Conservation (phyloP, 108 stramenopile species). For the Halocafeteria seosinensis region DNA sequence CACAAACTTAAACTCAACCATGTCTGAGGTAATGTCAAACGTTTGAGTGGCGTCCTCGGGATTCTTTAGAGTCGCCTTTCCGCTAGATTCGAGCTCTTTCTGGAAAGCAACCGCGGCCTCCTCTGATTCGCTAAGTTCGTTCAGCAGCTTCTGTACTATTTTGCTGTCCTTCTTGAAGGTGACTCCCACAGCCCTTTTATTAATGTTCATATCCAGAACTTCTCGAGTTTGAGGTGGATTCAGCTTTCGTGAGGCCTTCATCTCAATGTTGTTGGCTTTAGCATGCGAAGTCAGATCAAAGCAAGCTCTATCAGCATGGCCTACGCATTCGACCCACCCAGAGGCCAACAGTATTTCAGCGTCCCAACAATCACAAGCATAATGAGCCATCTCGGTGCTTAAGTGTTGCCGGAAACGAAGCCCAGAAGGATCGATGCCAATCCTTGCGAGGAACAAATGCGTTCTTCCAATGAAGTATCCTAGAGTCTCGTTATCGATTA, state of each 20-base stretch:
- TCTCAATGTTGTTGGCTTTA: constrained; percentile 75
- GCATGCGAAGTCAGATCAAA: constrained; percentile 90
- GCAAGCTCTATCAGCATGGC: constrained; percentile 96
- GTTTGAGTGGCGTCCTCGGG: constrained; percentile 33
- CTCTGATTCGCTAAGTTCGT: constrained; percentile 42
- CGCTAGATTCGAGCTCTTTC: constrained; percentile 58
- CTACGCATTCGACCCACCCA: constrained; percentile 99
- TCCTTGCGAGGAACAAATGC: constrained; percentile 79
- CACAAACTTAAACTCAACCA: constrained; percentile 64
- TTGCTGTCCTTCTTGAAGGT: constrained; percentile 75
- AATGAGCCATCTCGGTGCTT: constrained; percentile 98
- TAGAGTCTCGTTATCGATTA: constrained; percentile 94
- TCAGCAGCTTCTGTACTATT: constrained; percentile 59
- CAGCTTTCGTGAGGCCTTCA: constrained; percentile 71
- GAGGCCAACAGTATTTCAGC: constrained; percentile 86
- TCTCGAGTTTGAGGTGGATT: constrained; percentile 58
- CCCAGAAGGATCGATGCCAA: constrained; percentile 76
- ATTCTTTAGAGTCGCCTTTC: constrained; percentile 62
- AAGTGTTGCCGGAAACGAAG: constrained; percentile 97
- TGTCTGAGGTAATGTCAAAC: constrained; percentile 65
- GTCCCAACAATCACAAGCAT: constrained; percentile 99
- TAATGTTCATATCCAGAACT: constrained; percentile 62
- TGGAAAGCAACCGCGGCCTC: constrained; percentile 70
- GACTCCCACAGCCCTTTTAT: constrained; percentile 61
- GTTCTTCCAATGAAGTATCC: constrained; percentile 98